Percentiles rank a stretch among this genome's conserved stretches.
Evolutionary conservation across 2,329 filamentous ascomycete species (phyloP).

Genomic region (Onygena corvina): DNA sequence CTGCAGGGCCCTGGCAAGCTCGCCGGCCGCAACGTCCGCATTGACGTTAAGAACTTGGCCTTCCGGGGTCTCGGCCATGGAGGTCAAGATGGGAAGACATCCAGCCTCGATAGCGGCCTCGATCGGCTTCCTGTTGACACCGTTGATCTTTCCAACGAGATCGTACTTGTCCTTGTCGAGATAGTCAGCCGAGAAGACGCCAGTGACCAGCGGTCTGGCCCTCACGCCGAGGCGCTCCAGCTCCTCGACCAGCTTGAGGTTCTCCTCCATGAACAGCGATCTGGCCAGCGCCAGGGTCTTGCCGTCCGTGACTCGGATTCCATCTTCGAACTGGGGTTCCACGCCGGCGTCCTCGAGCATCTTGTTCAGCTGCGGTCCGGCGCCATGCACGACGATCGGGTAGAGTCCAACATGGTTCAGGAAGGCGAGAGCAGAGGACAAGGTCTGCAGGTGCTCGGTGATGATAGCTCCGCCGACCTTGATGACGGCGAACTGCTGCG

Average conservation of each 20-base stretch:
- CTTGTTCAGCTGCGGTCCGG: slow-evolving; percentile 87
- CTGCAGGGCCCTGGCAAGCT: slow-evolving; percentile 76
- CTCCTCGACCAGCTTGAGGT: slow-evolving; percentile 77
- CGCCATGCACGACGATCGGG: slow-evolving; percentile 90
- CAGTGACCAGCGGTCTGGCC: slow-evolving; percentile 75
- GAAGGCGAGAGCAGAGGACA: slow-evolving; percentile 80
- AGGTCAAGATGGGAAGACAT: slow-evolving; percentile 85
- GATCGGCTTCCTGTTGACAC: slow-evolving; percentile 80
- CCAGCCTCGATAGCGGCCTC: slow-evolving; percentile 83
- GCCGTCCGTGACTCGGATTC: slow-evolving; percentile 86
- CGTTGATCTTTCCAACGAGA: slow-evolving; percentile 86
- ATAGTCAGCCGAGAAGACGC: slow-evolving; percentile 87
- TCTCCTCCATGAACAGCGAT: slow-evolving; percentile 90
- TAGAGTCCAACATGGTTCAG: slow-evolving; percentile 90
- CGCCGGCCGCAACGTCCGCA: slow-evolving; percentile 88
- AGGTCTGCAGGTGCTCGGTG: slow-evolving; percentile 82
- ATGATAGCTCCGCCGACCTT: slow-evolving; percentile 96
- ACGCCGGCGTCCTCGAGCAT: slow-evolving; percentile 81
- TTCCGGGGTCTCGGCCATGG: slow-evolving; percentile 86
- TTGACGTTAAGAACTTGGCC: slow-evolving; percentile 95
- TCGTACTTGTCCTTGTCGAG: slow-evolving; percentile 94
- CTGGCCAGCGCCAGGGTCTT: slow-evolving; percentile 86
- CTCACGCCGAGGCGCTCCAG: slow-evolving; percentile 82
- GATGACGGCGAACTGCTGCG: slow-evolving; percentile 94
- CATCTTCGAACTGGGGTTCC: slow-evolving; percentile 91